These are phyloP conservation scores for Endogone sp. DNA, from an alignment of 192 early-diverging fungal species.

Conservation along the genomic window DNA sequence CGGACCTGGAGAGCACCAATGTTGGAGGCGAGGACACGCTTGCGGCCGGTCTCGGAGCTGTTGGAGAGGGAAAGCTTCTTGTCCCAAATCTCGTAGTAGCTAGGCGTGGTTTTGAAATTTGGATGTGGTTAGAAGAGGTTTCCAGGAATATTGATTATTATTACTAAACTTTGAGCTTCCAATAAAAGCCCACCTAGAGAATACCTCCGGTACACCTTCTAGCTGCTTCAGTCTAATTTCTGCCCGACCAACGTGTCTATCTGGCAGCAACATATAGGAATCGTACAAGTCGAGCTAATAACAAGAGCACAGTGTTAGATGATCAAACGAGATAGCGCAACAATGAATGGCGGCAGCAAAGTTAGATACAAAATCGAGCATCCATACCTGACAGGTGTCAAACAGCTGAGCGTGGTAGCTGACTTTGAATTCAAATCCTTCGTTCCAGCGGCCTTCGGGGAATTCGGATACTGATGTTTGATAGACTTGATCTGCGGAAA, in stretches of 20 bases:
- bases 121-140: background rate
- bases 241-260: constrained; percentile 61
- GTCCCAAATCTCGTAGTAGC: constrained; percentile 79
- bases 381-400: constrained; percentile 44
- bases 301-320: no score
- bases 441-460: constrained; percentile 62
- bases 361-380: no score
- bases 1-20: constrained; percentile 65
- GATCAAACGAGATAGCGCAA: no score
- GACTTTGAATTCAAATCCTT: constrained; percentile 65
- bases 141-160: background rate
- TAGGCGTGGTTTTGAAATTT: background rate
- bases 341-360: no score
- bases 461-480: constrained; percentile 58
- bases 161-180: background rate
- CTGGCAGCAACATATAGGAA: constrained; percentile 50
- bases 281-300: constrained; percentile 69
- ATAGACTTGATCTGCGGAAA: constrained; percentile 47
- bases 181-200: constrained; percentile 40
- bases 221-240: constrained; percentile 61
- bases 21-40: constrained; percentile 34
- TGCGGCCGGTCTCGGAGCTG: constrained; percentile 45
- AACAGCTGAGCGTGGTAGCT: constrained; percentile 74
- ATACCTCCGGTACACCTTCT: constrained; percentile 61
- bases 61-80: constrained; percentile 57